A percentile compares a stretch with the other conserved stretches of the same genome.
Evolutionary conservation across 2,329 filamentous ascomycete species (phyloP).

Genomic region (Fusarium sp.): DNA sequence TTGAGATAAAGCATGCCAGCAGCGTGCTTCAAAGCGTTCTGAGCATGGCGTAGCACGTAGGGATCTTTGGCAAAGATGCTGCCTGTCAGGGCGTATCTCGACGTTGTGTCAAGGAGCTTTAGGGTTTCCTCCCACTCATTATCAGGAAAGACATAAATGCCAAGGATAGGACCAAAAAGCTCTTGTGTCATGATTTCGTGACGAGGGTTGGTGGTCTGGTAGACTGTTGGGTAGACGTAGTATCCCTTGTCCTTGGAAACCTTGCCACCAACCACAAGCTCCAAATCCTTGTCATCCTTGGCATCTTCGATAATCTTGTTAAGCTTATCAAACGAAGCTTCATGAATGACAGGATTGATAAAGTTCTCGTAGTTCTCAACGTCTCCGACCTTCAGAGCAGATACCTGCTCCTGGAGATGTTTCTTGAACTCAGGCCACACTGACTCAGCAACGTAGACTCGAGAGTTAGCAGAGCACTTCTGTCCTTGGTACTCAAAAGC

Average conservation of each 20-base stretch:
- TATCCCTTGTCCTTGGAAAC: conserved; percentile 54
- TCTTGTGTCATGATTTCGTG: conserved; percentile 57
- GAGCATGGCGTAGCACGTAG: conserved; percentile 66
- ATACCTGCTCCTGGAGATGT: conserved; percentile 46
- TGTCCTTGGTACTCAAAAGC: conserved; percentile 32
- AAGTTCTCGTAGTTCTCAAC: conserved; percentile 52
- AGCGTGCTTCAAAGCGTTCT: conserved; percentile 69
- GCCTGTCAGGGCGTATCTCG: conserved; percentile 62
- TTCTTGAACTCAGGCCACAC: conserved; percentile 37
- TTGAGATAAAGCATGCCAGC: conserved; percentile 74
- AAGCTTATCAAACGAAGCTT: conserved; percentile 50
- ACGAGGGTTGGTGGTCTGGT: conserved; percentile 50
- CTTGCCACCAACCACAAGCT: conserved; percentile 54
- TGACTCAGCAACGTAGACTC: conserved; percentile 38
- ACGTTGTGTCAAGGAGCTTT: conserved; percentile 23
- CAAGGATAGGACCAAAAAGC: conserved; percentile 58
- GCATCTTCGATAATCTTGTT: conserved; percentile 54
- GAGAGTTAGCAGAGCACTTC: conserved; percentile 30
- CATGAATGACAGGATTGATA: conserved; percentile 59
- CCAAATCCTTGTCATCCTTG: conserved; percentile 52
- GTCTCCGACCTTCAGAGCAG: conserved; percentile 48
- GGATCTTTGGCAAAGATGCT: conserved; percentile 74
- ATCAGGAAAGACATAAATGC: conserved; percentile 58
- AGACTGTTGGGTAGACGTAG: conserved; percentile 58
- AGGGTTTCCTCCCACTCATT: conserved; percentile 30